Percentiles rank a stretch among this genome's conserved stretches.
These are phyloP conservation scores for Arabis hirsuta DNA, from an alignment of 345 rosid genomes.

Conservation along the genomic window DNA sequence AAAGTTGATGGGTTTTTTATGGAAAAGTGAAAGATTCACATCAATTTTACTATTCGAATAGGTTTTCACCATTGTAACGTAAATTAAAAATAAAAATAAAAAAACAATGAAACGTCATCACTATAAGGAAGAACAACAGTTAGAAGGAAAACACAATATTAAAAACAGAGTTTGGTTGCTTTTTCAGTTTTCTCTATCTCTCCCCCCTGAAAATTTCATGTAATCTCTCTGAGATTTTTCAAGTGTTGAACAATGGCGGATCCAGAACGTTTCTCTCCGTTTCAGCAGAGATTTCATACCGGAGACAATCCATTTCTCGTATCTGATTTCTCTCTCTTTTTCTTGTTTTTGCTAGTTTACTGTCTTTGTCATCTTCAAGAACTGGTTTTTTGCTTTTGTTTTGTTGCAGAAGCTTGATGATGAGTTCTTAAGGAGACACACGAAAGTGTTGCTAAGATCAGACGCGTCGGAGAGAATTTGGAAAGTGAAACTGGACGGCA, in stretches of 20 bases:
- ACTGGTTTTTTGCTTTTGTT: neutral
- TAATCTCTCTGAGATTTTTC: neutral
- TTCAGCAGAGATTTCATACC: neutral
- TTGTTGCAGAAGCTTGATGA: slow-evolving; percentile 28
- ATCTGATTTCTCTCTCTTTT: slow-evolving; percentile 6
- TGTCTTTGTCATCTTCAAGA: neutral
- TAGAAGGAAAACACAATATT: too few relatives aligned
- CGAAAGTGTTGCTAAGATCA: slow-evolving; percentile 31
- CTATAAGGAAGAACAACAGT: neutral
- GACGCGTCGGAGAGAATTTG: slow-evolving; percentile 15
- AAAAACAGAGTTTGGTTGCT: neutral
- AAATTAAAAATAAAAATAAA: neutral
- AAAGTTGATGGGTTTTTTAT: too few relatives aligned
- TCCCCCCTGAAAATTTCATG: neutral
- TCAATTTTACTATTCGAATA: too few relatives aligned
- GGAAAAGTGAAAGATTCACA: too few relatives aligned
- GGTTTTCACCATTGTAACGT: too few relatives aligned
- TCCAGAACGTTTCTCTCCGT: slow-evolving; percentile 6
- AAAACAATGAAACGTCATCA: neutral
- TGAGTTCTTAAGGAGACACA: slow-evolving; percentile 25
- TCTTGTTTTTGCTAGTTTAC: neutral
- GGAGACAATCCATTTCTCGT: slow-evolving; percentile 35
- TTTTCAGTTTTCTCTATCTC: slow-evolving; percentile 15
- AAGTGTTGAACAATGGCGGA: slow-evolving; percentile 28
- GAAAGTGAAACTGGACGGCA: slow-evolving; percentile 29